A percentile compares a stretch with the other conserved stretches of the same genome.
Evolutionary conservation across 2,329 filamentous ascomycete genomes (phyloP).

Genomic region (Clarireedia homoeocarpa): DNA sequence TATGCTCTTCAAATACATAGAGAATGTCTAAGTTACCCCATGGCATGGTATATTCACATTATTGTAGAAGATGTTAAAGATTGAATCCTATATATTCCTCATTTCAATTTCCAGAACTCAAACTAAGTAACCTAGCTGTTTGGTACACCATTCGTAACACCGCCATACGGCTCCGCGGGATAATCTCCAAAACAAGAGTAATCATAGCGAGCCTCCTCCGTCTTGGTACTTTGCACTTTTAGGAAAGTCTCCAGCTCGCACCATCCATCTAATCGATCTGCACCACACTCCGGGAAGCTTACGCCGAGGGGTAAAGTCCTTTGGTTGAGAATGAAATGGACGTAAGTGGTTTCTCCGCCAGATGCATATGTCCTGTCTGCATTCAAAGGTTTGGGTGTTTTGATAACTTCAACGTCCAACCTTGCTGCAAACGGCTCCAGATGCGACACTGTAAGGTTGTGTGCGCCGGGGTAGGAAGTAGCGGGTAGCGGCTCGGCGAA

Average conservation of each 20-base stretch:
- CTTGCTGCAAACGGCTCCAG: constrained; percentile 65
- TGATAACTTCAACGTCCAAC: constrained; percentile 67
- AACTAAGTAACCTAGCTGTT: background rate
- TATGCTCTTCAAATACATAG: no score
- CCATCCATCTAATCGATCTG: constrained; percentile 61
- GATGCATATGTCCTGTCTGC: constrained; percentile 41
- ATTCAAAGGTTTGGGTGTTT: constrained; percentile 54
- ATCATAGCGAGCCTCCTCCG: constrained; percentile 52
- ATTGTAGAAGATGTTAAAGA: no score
- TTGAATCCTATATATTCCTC: no score
- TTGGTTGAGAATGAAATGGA: constrained; percentile 70
- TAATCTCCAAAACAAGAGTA: constrained; percentile 59
- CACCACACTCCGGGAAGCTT: constrained; percentile 58
- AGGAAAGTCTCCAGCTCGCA: constrained; percentile 66
- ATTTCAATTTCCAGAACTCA: no score
- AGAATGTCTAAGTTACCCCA: no score
- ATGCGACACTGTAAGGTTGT: constrained; percentile 58
- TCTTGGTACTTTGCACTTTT: constrained; percentile 50
- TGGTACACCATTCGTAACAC: constrained; percentile 39
- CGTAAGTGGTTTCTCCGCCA: constrained; percentile 54
- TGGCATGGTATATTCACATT: no score
- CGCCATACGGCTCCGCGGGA: constrained; percentile 38
- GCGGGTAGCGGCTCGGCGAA: constrained; percentile 54
- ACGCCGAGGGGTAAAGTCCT: constrained; percentile 60
- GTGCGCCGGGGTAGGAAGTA: constrained; percentile 44